phyloP scores from a whole-genome alignment of 2,329 filamentous ascomycete genomes.

The Pyrenophora tritici-repentis region DNA sequence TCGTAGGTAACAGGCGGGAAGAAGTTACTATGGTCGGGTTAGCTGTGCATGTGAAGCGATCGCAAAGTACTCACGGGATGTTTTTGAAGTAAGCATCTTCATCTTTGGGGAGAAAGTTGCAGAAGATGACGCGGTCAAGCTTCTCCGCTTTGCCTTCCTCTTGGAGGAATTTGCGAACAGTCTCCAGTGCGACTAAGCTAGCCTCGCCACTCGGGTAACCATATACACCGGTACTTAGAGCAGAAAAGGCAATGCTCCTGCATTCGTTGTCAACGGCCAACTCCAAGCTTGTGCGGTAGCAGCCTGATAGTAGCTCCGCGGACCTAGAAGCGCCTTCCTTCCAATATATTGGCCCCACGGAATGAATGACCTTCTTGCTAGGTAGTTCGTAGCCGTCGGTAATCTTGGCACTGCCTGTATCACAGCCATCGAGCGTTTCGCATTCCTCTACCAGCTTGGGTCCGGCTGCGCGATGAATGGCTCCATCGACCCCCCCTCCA shows the following conservation, averaged over 20 bases:
- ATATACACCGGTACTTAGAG: conserved; percentile 87
- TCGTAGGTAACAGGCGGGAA: conserved; percentile 40
- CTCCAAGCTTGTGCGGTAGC: conserved; percentile 74
- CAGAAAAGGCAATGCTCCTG: conserved; percentile 78
- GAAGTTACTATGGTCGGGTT: conserved; percentile 32
- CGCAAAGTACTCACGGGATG: conserved; percentile 67
- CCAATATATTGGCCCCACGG: conserved; percentile 82
- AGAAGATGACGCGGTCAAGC: conserved; percentile 80
- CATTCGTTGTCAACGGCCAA: conserved; percentile 71
- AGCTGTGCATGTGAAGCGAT: conserved; percentile 1
- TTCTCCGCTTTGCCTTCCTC: conserved; percentile 51
- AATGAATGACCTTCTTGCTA: conserved; percentile 80
- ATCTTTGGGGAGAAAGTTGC: conserved; percentile 81
- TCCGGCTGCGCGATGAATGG: conserved; percentile 85
- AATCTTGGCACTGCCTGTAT: conserved; percentile 80
- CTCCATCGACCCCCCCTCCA: conserved; percentile 78
- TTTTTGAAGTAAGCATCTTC: conserved; percentile 70
- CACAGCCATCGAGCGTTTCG: conserved; percentile 70
- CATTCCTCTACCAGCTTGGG: conserved; percentile 71
- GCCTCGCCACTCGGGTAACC: conserved; percentile 80
- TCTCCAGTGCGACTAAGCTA: conserved; percentile 70
- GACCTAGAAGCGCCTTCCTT: conserved; percentile 46
- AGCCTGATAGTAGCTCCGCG: conserved; percentile 57
- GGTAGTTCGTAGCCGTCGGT: conserved; percentile 78
- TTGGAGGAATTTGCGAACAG: conserved; percentile 62